Evolutionary conservation across 768 basidiomycete genomes (phyloP), one percentile per base, ranked within the genome.

Genomic region (Trametes gibbosa): DNA sequence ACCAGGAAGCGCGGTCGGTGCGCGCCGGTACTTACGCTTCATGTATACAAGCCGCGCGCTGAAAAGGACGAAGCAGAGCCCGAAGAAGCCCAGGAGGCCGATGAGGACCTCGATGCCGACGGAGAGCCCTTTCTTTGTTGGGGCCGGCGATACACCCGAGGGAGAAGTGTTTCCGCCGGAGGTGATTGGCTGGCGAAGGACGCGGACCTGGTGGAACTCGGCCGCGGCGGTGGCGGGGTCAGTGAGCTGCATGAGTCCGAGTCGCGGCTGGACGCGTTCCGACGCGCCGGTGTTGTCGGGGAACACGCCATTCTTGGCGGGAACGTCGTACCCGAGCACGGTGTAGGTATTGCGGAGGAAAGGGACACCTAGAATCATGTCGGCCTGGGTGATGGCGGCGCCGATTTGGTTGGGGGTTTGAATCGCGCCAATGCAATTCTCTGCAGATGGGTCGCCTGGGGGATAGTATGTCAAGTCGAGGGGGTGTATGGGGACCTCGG

Each of bases 311-410:
- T 77, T 65, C 0, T 70, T 41, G 47, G 74, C 66, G 2, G 85
- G 85, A 0, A 66, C 58, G 46, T 80, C 76, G 68, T 86, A 90
- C 0, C 85, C 85, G 80, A 91, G 81, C 62, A 93, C 89, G 13
- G 83, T 86, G 68, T 93, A 92, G 3, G 83, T 79, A 65, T 85
- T 91, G 12, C 88, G 79, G 65, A 92, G 73, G 68, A 92, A 92
- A 0, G 90, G 84, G 0, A 90, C 86, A 40, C 89, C 90, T 39
- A 92, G 83, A 57, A 92, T 77, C 74, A 92, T 85, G 69, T 92
- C 90, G 0, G 81, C 84, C 17, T 83, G 73, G 14, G 60, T 64
- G 3, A 74, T 70, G 16, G 63, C 56, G 0, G 76, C 63, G 2
- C 65, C 67, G 45, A 89, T 77, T 14, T 72, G 63, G 10, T 81